Percentiles rank a stretch among this genome's conserved stretches.
phyloP scores from a whole-genome alignment of 177 flowering plant genomes.

The Telopea speciosissima region DNA sequence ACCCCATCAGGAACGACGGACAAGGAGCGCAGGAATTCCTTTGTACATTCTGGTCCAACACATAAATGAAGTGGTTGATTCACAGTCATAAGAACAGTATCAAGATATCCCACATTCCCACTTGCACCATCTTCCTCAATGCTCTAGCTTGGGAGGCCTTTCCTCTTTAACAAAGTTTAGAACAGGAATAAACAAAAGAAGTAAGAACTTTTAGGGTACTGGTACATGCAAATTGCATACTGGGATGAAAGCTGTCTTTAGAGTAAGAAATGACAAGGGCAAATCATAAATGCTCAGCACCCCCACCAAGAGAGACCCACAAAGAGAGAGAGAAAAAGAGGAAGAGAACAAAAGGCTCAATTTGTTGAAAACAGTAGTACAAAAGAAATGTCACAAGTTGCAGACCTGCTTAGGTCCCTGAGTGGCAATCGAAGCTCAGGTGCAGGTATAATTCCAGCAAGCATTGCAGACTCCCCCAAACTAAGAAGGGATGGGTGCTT shows the following conservation, averaged over 20 bases:
- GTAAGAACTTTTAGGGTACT: slow-evolving; percentile 3
- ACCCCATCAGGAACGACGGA: slow-evolving; percentile 8
- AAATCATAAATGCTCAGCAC: too few species aligned
- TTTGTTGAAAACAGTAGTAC: not conserved
- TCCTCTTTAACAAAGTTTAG: slow-evolving; percentile 22
- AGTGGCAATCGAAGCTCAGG: slow-evolving; percentile 45
- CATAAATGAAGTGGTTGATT: slow-evolving; percentile 26
- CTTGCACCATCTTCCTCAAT: slow-evolving; percentile 44
- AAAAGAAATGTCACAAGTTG: not conserved
- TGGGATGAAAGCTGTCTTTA: not conserved
- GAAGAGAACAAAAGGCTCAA: not conserved
- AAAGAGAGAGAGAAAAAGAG: too few species aligned
- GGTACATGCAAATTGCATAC: not conserved
- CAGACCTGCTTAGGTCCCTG: slow-evolving; percentile 35
- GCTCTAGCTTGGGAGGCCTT: slow-evolving; percentile 41
- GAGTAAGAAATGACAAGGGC: not conserved
- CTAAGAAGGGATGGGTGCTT: slow-evolving; percentile 37
- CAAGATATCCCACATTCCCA: slow-evolving; percentile 33
- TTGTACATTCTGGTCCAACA: slow-evolving; percentile 9
- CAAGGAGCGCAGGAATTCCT: not conserved
- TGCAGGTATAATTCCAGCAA: slow-evolving; percentile 43
- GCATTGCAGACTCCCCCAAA: slow-evolving; percentile 44
- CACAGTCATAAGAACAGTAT: slow-evolving; percentile 26
- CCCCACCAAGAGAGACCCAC: not conserved
- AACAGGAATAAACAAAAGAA: slow-evolving; percentile 1